A percentile compares a stretch with the other conserved stretches of the same genome.
Conservation (phyloP, 306 rosid species). For the Quillaja saponaria region DNA sequence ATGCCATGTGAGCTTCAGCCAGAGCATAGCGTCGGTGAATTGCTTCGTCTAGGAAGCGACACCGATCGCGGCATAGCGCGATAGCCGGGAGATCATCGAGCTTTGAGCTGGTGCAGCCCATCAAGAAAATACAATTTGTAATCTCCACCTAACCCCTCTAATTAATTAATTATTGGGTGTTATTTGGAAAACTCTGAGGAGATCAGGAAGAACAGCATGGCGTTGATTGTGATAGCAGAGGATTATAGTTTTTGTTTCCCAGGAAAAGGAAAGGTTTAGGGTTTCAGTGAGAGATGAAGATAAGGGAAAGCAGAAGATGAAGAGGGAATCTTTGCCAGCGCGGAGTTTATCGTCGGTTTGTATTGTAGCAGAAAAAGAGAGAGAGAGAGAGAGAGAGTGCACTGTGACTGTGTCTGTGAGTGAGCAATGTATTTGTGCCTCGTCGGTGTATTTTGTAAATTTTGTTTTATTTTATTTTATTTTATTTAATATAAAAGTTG, state of each 20-base stretch:
- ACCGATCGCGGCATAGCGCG: slow-evolving; percentile 74
- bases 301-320: not conserved
- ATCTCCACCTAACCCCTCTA: not conserved
- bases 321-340: slow-evolving; percentile 90
- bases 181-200: not conserved
- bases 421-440: too few species aligned
- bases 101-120: slow-evolving; percentile 96
- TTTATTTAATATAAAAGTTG: too few species aligned
- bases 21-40: slow-evolving; percentile 72
- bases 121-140: slow-evolving; percentile 4
- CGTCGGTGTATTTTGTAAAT: slow-evolving; percentile 6
- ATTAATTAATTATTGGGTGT: not conserved
- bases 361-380: slow-evolving; percentile 33
- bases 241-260: not conserved
- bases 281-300: slow-evolving; percentile 1
- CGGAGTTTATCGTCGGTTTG: slow-evolving; percentile 77
- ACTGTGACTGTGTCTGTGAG: slow-evolving; percentile 12
- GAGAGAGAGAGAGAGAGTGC: slow-evolving; percentile 8
- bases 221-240: not conserved
- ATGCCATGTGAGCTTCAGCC: slow-evolving; percentile 71
- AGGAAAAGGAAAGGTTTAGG: not conserved
- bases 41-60: slow-evolving; percentile 70
- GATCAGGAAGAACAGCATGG: not conserved
- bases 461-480: not conserved
- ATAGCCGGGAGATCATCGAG: slow-evolving; percentile 94